phyloP scores from a whole-genome alignment of 1,284 basidiomycete species.

The Moesziomyces antarcticus region DNA sequence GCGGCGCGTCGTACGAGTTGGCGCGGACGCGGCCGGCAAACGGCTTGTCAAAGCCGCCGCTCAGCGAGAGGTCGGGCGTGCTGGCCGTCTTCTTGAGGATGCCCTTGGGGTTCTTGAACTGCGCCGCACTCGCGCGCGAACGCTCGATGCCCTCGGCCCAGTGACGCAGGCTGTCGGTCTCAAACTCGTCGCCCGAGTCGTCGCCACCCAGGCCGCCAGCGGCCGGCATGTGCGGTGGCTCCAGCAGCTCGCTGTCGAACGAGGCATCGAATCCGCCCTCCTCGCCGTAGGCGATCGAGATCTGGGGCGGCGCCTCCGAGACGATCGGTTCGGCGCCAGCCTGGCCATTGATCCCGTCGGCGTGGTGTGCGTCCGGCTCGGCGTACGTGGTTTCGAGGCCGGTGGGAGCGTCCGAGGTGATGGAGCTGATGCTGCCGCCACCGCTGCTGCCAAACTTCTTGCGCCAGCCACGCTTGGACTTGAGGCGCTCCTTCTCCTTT shows the following conservation, averaged over 20 bases:
- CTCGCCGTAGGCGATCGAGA: constrained; percentile 62
- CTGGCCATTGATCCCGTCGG: constrained; percentile 15
- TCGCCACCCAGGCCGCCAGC: constrained; percentile 64
- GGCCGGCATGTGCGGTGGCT: constrained; percentile 74
- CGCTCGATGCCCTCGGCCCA: constrained; percentile 77
- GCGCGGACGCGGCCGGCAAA: constrained; percentile 66
- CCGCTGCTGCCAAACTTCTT: constrained; percentile 68
- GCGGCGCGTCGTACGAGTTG: constrained; percentile 68
- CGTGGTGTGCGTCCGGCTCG: constrained; percentile 26
- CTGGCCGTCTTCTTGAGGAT: constrained; percentile 77
- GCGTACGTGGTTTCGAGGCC: constrained; percentile 56
- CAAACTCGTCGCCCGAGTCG: constrained; percentile 72
- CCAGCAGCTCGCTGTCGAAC: constrained; percentile 79
- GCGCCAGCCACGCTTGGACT: constrained; percentile 65
- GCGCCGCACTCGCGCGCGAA: constrained; percentile 74
- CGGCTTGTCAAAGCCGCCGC: constrained; percentile 45
- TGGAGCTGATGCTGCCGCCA: constrained; percentile 45
- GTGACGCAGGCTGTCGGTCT: constrained; percentile 68
- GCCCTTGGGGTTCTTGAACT: constrained; percentile 78
- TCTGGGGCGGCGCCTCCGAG: constrained; percentile 30
- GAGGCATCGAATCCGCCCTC: constrained; percentile 73
- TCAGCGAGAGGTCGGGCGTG: constrained; percentile 40
- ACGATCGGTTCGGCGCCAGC: constrained; percentile 25
- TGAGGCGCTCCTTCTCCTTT: constrained; percentile 68
- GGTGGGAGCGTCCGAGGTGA: constrained; percentile 41